These are phyloP conservation scores for Bruguiera sexangula DNA, from an alignment of 345 rosid species.

Conservation along the genomic window DNA sequence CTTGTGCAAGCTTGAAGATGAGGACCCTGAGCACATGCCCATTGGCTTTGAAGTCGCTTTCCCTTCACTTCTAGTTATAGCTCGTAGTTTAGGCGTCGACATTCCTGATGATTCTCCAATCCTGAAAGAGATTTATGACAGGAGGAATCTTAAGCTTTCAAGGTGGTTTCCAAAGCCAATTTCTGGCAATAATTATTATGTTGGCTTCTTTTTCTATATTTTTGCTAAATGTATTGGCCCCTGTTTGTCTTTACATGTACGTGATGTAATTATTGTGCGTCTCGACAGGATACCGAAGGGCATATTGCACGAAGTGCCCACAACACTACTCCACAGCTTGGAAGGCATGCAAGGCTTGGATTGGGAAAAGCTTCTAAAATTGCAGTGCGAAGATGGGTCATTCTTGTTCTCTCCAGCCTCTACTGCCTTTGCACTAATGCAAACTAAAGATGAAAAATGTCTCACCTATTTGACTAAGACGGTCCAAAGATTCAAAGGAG, in stretches of 20 bases:
- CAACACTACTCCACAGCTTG: conserved; percentile 82
- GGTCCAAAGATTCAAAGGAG: conserved; percentile 67
- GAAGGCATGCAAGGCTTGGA: conserved; percentile 76
- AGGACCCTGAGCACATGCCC: conserved; percentile 21
- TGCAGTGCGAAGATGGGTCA: conserved; percentile 76
- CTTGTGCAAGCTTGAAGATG: conserved; percentile 12
- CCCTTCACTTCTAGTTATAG: conserved; percentile 17
- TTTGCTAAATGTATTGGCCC: not conserved
- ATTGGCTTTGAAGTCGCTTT: conserved; percentile 23
- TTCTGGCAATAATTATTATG: not conserved
- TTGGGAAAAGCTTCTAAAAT: conserved; percentile 72
- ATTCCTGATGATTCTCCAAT: conserved; percentile 16
- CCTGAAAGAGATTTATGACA: conserved; percentile 12
- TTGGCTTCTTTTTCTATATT: not conserved
- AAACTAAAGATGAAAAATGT: conserved; percentile 60
- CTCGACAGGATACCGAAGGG: conserved; percentile 74
- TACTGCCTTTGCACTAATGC: conserved; percentile 79
- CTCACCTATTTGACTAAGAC: conserved; percentile 49
- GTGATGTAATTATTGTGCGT: conserved; percentile 27
- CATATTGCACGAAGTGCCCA: conserved; percentile 72
- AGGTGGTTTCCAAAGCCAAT: not conserved
- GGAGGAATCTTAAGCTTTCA: conserved; percentile 17
- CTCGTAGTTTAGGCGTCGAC: conserved; percentile 8
- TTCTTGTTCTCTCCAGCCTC: conserved; percentile 85
- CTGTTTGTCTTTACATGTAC: not conserved